Evolutionary conservation across 129 eudicot genomes (phyloP).

Genomic region (Pulicaria dysenterica): DNA sequence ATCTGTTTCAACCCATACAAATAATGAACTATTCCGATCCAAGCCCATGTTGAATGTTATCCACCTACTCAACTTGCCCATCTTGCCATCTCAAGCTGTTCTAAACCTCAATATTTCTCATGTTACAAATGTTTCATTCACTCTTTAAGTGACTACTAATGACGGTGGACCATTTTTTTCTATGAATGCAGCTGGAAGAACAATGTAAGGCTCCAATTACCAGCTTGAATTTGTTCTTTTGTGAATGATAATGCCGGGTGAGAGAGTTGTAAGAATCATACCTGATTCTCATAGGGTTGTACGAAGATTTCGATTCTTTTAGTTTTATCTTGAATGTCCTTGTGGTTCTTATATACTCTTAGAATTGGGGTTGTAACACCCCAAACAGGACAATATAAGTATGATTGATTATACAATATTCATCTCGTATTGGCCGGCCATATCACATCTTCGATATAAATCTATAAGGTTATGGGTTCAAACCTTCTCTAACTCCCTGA

Average conservation of each 20-base stretch:
- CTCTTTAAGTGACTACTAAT: not conserved
- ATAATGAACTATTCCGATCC: not conserved
- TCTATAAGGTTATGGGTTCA: too few species aligned
- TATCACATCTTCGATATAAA: slow-evolving; percentile 15
- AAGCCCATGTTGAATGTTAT: not conserved
- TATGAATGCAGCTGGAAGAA: slow-evolving; percentile 83
- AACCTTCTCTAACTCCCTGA: too few species aligned
- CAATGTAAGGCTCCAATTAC: slow-evolving; percentile 78
- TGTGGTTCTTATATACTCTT: slow-evolving; percentile 28
- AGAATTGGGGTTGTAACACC: slow-evolving; percentile 22
- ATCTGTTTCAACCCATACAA: not conserved
- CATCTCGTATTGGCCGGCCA: not conserved
- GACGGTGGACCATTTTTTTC: not conserved
- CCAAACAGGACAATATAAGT: slow-evolving; percentile 20
- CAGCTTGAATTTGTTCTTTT: slow-evolving; percentile 57
- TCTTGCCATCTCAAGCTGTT: not conserved
- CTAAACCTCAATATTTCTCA: not conserved
- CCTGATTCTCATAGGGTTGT: slow-evolving; percentile 26
- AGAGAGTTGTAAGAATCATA: slow-evolving; percentile 27
- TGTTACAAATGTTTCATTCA: too few species aligned
- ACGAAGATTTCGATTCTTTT: slow-evolving; percentile 23
- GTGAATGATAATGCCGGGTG: slow-evolving; percentile 3
- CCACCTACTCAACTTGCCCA: not conserved
- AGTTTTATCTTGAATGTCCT: slow-evolving; percentile 24
- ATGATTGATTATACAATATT: slow-evolving; percentile 27